Conservation (phyloP, 352 stramenopile genomes). For the Phytophthora sp. region DNA sequence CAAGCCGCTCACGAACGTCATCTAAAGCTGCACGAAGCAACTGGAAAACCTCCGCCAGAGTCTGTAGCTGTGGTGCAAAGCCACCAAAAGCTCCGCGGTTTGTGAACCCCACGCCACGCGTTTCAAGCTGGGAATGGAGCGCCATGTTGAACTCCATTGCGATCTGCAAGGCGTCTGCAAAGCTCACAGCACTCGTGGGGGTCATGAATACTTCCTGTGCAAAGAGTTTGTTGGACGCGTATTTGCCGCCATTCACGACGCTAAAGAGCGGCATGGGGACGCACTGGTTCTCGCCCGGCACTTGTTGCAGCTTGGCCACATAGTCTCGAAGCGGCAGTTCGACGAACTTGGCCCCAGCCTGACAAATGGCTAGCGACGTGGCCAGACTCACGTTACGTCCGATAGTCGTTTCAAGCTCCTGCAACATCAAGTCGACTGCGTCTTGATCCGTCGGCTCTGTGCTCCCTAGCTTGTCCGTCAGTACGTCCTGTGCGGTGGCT, state of each 20-base stretch:
- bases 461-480: constrained; percentile 51
- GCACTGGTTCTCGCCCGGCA: constrained; percentile 50
- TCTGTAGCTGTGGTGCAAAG: constrained; percentile 67
- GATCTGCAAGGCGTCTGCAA: constrained; percentile 67
- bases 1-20: constrained; percentile 43
- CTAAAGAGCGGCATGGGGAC: constrained; percentile 80
- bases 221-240: constrained; percentile 74
- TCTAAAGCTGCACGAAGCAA: constrained; percentile 57
- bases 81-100: constrained; percentile 68
- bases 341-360: constrained; percentile 65
- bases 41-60: constrained; percentile 64
- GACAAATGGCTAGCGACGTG: constrained; percentile 63
- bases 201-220: constrained; percentile 67
- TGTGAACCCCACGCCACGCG: constrained; percentile 57
- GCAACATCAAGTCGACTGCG: constrained; percentile 45
- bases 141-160: constrained; percentile 53
- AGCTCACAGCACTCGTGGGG: constrained; percentile 59
- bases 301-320: constrained; percentile 54
- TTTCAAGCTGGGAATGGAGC: constrained; percentile 52
- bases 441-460: constrained; percentile 59
- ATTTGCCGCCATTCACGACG: constrained; percentile 66
- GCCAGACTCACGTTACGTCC: constrained; percentile 67
- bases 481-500: constrained; percentile 37
- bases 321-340: constrained; percentile 64
- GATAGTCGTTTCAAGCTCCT: constrained; percentile 47